Evolutionary conservation across 495 filamentous ascomycete species (phyloP), one percentile per base, ranked within the genome.

Genomic region (Podospora pseudocomata): DNA sequence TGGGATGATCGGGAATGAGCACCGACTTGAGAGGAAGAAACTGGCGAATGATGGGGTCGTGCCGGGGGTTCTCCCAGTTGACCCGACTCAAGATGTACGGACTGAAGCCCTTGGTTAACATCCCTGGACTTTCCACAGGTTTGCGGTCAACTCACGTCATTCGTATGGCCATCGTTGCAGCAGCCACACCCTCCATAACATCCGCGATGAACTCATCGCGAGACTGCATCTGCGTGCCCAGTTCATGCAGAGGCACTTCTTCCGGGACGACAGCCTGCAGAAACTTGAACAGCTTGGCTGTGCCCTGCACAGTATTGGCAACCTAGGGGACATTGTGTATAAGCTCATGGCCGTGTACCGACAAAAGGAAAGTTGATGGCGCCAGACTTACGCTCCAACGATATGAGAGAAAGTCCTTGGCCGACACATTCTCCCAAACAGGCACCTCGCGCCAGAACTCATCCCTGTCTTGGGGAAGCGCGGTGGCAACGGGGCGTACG

Each of bases 151-250:
- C 81, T 77, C 70, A 83, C 81, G 76, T 80, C 65, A 81, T 73
- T 13, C 86, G 81, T 59, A 87, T 76, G 1, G 85, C 73, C 86
- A 89, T 89, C 30, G 85, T 80, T 13, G 85, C 82, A 13, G 71
- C 68, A 19, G 68, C 74, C 9, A 87, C 78, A 13, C 84, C 86
- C 5, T 80, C 70, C 9, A 76, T 60, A n/a, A 85, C 79, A 73
- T 88, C 86, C 18, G 73, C 67, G 70, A 87, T 79, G 68, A 87
- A 84, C 58, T 84, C 77, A 6, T 83, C 79, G 16, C 79, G 78
- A 27, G 79, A 83, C 63, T 79, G 78, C 67, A 80, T 77, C 64
- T 76, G 73, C 3, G 60, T 66, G 15, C 76, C 61, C 0, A 64
- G 57, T 20, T 76, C 66, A 32, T 74, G 71, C 1, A 71, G 65